These are phyloP conservation scores for Dactylella cylindrospora DNA, from an alignment of 2,329 filamentous ascomycete species.

Conservation along the genomic window DNA sequence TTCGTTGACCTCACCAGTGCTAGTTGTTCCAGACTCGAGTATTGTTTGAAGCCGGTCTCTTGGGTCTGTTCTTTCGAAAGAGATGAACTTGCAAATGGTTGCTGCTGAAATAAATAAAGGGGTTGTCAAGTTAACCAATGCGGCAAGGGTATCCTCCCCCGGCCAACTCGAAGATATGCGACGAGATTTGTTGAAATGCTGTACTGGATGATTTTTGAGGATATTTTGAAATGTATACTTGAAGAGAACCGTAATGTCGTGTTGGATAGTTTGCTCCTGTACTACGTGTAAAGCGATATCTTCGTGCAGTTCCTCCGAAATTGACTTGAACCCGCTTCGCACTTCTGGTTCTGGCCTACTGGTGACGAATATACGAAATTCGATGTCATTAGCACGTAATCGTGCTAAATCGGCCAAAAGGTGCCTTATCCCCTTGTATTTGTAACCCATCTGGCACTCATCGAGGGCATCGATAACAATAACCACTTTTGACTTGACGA, in stretches of 20 bases:
- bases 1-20: not conserved
- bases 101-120: not conserved
- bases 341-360: conserved; percentile 48
- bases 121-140: not conserved
- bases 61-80: not conserved
- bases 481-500: not conserved
- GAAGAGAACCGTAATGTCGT: conserved; percentile 49
- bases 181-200: not conserved
- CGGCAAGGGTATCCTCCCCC: not conserved
- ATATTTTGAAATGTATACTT: conserved; percentile 43
- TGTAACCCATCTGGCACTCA: conserved; percentile 49
- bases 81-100: not conserved
- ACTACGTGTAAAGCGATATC: conserved; percentile 23
- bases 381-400: conserved; percentile 32
- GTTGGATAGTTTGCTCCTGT: conserved; percentile 35
- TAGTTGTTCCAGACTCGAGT: not conserved
- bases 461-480: conserved; percentile 51
- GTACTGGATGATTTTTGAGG: conserved; percentile 26
- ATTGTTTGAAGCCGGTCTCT: not conserved
- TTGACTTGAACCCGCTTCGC: conserved; percentile 43
- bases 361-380: conserved; percentile 46
- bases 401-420: conserved; percentile 43
- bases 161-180: conserved; percentile 6
- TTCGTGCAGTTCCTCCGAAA: conserved; percentile 27
- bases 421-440: conserved; percentile 49